These are phyloP conservation scores for Acacia melanoxylon DNA, from an alignment of 306 rosid species.

Conservation along the genomic window DNA sequence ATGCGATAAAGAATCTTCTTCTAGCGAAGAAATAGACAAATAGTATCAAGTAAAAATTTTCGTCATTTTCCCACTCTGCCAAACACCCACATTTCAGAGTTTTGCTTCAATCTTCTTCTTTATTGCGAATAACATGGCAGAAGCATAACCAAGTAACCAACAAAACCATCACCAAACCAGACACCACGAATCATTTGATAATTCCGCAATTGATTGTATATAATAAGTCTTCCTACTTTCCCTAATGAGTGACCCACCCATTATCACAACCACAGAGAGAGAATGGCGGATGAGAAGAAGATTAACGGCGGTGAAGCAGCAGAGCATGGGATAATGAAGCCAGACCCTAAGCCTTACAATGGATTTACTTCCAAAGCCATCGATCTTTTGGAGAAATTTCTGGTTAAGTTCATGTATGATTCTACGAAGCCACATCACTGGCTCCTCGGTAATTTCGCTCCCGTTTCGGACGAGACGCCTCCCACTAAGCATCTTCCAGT, in stretches of 20 bases:
- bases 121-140: conserved; percentile 25
- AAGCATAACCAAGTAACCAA: conserved; percentile 20
- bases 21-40: background rate
- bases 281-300: conserved; percentile 37
- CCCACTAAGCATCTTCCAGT: conserved; percentile 66
- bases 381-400: conserved; percentile 68
- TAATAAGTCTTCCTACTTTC: background rate
- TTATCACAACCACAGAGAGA: background rate
- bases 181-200: background rate
- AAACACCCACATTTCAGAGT: background rate
- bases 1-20: background rate
- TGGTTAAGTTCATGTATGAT: conserved; percentile 68
- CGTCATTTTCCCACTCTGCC: background rate
- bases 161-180: background rate
- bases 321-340: conserved; percentile 35
- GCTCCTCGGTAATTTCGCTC: conserved; percentile 81
- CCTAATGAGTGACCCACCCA: background rate
- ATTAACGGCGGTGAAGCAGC: background rate
- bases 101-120: background rate
- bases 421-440: conserved; percentile 67
- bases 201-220: background rate
- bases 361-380: conserved; percentile 57
- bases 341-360: conserved; percentile 70
- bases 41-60: background rate
- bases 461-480: conserved; percentile 78